phyloP scores from a whole-genome alignment of 2,329 filamentous ascomycete genomes.

The Myriosclerotinia curreyana region DNA sequence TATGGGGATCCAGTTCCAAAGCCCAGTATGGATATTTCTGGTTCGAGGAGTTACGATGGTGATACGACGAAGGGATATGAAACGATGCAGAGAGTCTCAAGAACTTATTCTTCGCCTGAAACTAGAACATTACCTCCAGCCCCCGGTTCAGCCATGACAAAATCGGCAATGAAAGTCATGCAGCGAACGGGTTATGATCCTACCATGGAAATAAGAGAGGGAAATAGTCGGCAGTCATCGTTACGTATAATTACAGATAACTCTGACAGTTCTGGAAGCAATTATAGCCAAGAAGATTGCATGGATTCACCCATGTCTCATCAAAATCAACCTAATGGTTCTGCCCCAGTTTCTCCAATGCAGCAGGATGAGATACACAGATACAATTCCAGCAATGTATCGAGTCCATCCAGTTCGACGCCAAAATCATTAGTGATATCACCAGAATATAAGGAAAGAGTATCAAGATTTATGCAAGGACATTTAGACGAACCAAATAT shows the following conservation, averaged over 20 bases:
- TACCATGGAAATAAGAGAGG: slow-evolving; percentile 11
- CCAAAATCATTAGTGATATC: slow-evolving; percentile 7
- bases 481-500: slow-evolving; percentile 3
- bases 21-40: neutral
- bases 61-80: neutral
- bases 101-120: slow-evolving; percentile 15
- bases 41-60: neutral
- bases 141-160: slow-evolving; percentile 22
- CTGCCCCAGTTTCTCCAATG: slow-evolving; percentile 4
- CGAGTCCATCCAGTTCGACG: neutral
- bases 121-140: slow-evolving; percentile 3
- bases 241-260: slow-evolving; percentile 7
- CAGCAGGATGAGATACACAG: neutral
- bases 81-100: neutral
- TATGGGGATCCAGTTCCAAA: slow-evolving; percentile 19
- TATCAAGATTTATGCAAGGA: slow-evolving; percentile 6
- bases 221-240: neutral
- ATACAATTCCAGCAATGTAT: neutral
- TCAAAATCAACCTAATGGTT: neutral
- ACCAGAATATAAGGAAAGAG: slow-evolving; percentile 17
- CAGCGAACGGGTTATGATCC: slow-evolving; percentile 31
- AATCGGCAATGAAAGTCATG: slow-evolving; percentile 28
- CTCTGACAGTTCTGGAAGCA: slow-evolving; percentile 22
- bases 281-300: slow-evolving; percentile 11
- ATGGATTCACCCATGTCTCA: neutral